Percentiles rank a stretch among this genome's conserved stretches.
phyloP scores from a whole-genome alignment of 2,329 filamentous ascomycete species.

The Beauveria scarabaeidicola region DNA sequence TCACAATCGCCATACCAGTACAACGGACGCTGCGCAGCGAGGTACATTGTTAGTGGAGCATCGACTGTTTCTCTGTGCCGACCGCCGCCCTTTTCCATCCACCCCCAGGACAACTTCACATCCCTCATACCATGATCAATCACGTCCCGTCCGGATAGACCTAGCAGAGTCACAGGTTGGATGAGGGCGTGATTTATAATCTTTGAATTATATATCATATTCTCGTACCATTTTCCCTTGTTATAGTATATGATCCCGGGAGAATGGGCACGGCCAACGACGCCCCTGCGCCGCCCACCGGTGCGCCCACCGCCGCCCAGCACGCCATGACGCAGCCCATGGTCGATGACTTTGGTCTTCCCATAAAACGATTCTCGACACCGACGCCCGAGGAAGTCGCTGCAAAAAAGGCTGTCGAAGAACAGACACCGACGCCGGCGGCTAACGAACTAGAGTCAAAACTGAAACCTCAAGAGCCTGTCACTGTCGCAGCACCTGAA shows the following conservation, averaged over 20 bases:
- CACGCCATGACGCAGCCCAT: constrained; percentile 20
- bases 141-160: constrained; percentile 9
- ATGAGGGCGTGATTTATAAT: constrained; percentile 18
- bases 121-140: constrained; percentile 9
- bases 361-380: constrained; percentile 40
- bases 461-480: not conserved
- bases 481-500: constrained; percentile 5
- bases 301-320: not conserved
- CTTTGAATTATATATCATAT: not conserved
- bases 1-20: no score
- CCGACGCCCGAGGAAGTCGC: constrained; percentile 4
- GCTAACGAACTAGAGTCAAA: constrained; percentile 2
- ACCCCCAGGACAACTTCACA: not conserved
- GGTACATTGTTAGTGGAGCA: not conserved
- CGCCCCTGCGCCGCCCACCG: constrained; percentile 25
- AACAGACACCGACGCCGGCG: not conserved
- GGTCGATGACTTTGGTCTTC: constrained; percentile 64
- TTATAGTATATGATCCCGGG: constrained; percentile 16
- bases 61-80: not conserved
- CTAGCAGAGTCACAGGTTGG: constrained; percentile 15
- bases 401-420: not conserved
- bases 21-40: no score
- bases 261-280: constrained; percentile 17
- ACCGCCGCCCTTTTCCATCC: constrained; percentile 6
- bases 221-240: constrained; percentile 2